Evolutionary conservation across 2,329 filamentous ascomycete genomes (phyloP).

Genomic region (Hymenotorrendiella dingleyae): DNA sequence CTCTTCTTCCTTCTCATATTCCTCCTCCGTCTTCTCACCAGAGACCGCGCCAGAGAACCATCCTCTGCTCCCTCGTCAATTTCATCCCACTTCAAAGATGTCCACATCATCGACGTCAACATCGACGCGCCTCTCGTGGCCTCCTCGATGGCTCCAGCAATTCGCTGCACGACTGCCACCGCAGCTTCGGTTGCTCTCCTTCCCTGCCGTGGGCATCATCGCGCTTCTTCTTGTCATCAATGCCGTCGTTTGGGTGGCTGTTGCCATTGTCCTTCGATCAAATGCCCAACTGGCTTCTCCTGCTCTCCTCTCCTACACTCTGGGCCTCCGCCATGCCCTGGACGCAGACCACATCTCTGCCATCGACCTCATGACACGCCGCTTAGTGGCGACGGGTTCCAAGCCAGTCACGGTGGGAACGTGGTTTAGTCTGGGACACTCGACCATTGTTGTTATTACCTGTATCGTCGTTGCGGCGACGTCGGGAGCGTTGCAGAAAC

Average conservation of each 20-base stretch:
- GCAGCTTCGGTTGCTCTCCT: slow-evolving; percentile 19
- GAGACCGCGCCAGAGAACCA: too few relatives aligned
- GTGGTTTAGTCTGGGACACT: slow-evolving; percentile 91
- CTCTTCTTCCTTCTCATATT: too few relatives aligned
- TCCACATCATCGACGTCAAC: too few relatives aligned
- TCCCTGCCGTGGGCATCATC: slow-evolving; percentile 38
- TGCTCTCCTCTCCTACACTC: slow-evolving; percentile 77
- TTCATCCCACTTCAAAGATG: too few relatives aligned
- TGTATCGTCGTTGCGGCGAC: slow-evolving; percentile 90
- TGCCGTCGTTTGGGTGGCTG: slow-evolving; percentile 47
- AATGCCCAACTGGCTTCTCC: slow-evolving; percentile 64
- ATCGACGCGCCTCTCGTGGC: slow-evolving; percentile 3
- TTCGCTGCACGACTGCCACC: slow-evolving; percentile 12
- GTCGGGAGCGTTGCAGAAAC: slow-evolving; percentile 71
- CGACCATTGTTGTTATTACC: slow-evolving; percentile 85
- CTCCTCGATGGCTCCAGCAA: slow-evolving; percentile 11
- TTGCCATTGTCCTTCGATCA: slow-evolving; percentile 46
- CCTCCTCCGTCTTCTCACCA: too few relatives aligned
- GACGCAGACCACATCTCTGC: slow-evolving; percentile 89
- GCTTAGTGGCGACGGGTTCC: slow-evolving; percentile 79
- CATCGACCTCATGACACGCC: slow-evolving; percentile 91
- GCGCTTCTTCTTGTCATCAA: slow-evolving; percentile 45
- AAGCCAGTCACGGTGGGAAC: slow-evolving; percentile 87
- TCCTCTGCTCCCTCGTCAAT: too few relatives aligned
- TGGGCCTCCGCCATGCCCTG: slow-evolving; percentile 89